A percentile compares a stretch with the other conserved stretches of the same genome.
These are phyloP conservation scores for Candida easanensis DNA, from an alignment of 805 yeast species.

Conservation along the genomic window DNA sequence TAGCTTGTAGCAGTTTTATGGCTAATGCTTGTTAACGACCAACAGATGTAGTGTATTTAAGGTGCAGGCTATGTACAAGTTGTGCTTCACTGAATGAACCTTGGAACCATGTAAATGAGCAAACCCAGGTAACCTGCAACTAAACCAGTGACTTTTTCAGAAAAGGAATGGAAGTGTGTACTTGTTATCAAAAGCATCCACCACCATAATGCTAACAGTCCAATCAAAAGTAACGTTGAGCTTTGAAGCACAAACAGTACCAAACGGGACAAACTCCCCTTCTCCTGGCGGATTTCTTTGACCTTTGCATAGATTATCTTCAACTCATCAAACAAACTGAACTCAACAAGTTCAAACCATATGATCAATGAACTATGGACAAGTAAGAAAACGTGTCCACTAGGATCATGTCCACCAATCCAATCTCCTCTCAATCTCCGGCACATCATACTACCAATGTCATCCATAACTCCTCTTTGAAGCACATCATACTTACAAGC, in stretches of 20 bases:
- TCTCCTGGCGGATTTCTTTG: neutral
- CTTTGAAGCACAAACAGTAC: neutral
- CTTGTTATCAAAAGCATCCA: slow-evolving; percentile 87
- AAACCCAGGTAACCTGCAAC: slow-evolving; percentile 55
- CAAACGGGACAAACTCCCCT: neutral
- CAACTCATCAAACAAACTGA: slow-evolving; percentile 35
- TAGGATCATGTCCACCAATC: slow-evolving; percentile 93
- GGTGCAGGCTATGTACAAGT: too few relatives aligned
- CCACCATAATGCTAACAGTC: slow-evolving; percentile 59
- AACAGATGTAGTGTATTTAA: too few relatives aligned
- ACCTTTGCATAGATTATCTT: slow-evolving; percentile 7
- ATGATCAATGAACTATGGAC: slow-evolving; percentile 64
- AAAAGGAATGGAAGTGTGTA: slow-evolving; percentile 76
- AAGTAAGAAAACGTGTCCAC: slow-evolving; percentile 86
- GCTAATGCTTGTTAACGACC: too few relatives aligned
- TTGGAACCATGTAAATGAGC: slow-evolving; percentile 38
- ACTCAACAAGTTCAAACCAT: slow-evolving; percentile 57
- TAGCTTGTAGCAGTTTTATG: too few relatives aligned
- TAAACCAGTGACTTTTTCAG: slow-evolving; percentile 73
- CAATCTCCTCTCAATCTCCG: slow-evolving; percentile 62
- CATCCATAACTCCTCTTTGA: slow-evolving; percentile 2
- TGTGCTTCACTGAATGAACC: neutral
- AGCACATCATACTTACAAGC: slow-evolving; percentile 41
- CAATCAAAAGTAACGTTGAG: slow-evolving; percentile 29
- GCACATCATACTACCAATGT: slow-evolving; percentile 35